These are phyloP conservation scores for Botryotinia calthae DNA, from an alignment of 2,329 filamentous ascomycete species.

Conservation along the genomic window DNA sequence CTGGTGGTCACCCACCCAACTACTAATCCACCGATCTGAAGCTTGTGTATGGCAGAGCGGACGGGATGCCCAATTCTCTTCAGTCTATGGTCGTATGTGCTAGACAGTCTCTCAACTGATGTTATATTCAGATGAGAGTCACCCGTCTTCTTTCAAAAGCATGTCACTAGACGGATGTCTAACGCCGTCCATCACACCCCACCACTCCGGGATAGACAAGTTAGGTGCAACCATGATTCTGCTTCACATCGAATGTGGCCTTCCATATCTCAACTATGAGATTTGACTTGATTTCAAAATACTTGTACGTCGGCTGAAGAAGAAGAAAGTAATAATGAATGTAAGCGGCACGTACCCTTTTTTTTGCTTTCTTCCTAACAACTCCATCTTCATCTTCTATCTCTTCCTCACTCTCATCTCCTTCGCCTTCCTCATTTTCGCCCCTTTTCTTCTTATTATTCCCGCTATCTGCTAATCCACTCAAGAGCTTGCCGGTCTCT, in stretches of 20 bases:
- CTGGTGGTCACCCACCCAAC: slow-evolving; percentile 31
- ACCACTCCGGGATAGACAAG: background rate
- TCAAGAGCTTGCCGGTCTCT: slow-evolving; percentile 91
- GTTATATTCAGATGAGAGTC: background rate
- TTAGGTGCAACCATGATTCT: background rate
- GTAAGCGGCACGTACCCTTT: slow-evolving; percentile 59
- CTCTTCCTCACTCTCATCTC: slow-evolving; percentile 57
- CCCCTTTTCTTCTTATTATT: slow-evolving; percentile 70
- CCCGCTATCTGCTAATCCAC: slow-evolving; percentile 84
- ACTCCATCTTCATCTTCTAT: slow-evolving; percentile 57
- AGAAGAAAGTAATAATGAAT: background rate
- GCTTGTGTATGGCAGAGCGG: slow-evolving; percentile 36
- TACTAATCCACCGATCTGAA: slow-evolving; percentile 36
- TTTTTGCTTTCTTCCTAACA: slow-evolving; percentile 62
- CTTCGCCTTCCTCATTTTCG: slow-evolving; percentile 63
- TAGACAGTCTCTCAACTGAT: background rate
- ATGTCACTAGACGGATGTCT: background rate
- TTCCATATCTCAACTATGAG: slow-evolving; percentile 7
- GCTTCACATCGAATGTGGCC: background rate
- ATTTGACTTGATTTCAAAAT: background rate
- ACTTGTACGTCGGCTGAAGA: background rate
- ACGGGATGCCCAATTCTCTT: slow-evolving; percentile 35
- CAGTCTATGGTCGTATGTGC: slow-evolving; percentile 35
- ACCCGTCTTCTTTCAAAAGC: no score
- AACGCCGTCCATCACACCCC: background rate